These are phyloP conservation scores for Oemleria cerasiformis DNA, from an alignment of 306 rosid species.

Conservation along the genomic window DNA sequence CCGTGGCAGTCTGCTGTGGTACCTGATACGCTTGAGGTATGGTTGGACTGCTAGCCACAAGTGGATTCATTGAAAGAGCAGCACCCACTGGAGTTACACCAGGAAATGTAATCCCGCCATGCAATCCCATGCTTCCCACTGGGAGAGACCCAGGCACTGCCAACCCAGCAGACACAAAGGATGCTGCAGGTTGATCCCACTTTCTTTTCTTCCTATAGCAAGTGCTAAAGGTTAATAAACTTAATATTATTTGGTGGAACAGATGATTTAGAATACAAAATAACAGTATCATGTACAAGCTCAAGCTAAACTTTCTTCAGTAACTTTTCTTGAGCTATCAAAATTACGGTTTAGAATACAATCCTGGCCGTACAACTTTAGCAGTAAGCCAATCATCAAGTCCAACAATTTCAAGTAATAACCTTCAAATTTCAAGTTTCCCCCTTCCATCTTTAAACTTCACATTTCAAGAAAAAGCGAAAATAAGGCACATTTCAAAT, in stretches of 20 bases:
- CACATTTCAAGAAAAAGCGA: background rate
- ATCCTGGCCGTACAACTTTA: background rate
- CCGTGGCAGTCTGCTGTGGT: conserved; percentile 44
- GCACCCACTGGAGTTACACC: conserved; percentile 28
- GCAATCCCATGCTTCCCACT: conserved; percentile 34
- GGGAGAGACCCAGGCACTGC: conserved; percentile 54
- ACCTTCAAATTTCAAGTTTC: background rate
- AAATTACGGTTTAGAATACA: background rate
- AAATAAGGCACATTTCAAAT: background rate
- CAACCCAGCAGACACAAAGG: conserved; percentile 47
- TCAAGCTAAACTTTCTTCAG: background rate
- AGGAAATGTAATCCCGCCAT: conserved; percentile 39
- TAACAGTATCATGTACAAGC: background rate
- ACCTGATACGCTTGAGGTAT: conserved; percentile 32
- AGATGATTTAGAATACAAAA: background rate
- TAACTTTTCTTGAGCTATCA: background rate
- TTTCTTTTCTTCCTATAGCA: conserved; percentile 75
- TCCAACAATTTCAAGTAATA: background rate
- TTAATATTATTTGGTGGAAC: background rate
- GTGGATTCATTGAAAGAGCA: conserved; percentile 35
- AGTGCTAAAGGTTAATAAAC: background rate
- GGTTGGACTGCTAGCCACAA: conserved; percentile 32
- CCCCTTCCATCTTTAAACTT: background rate
- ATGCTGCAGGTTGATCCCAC: conserved; percentile 97
- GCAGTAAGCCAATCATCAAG: background rate